Evolutionary conservation across 2,329 filamentous ascomycete genomes (phyloP), one percentile per base, ranked within the genome.

Genomic region (Xylariales sp.): DNA sequence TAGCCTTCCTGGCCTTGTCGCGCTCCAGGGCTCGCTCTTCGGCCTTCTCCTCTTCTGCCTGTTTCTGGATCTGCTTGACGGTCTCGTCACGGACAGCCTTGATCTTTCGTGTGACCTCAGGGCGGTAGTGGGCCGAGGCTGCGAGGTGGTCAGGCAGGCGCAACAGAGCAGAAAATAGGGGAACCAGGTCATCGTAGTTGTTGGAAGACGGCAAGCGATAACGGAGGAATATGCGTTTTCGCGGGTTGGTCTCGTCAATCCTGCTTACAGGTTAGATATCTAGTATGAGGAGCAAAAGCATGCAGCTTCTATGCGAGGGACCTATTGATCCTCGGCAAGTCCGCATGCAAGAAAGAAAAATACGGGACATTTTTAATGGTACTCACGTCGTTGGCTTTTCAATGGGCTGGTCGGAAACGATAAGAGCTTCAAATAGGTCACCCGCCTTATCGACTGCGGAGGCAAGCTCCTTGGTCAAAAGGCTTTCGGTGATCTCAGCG

Each of bases 381-480:
- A 69, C 80, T 66, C 71, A 91, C 87, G 82, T 94, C 56, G 71
- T 76, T 39, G 93, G 93, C 66, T 88, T 89, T 51, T 96, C 88
- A 37, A 81, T 67, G 24, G 91, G 89, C 66, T 96, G 89, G 60
- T 98, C 93, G 15, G 83, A 85, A 36, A 97, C 72, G 54, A 98
- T 85, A 43, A 98, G 65, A 53, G 90, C 91, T 61, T 97, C 88
- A 48, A 95, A 81, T 33, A 78, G 64, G 44, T 91, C 84, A 20
- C 91, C 91, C 5, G 88, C 88, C 37, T 83, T 66, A 54, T 85
- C 76, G 47, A 95, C 72, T 13, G 87, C 89, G 54, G 85, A 78
- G 62, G 88, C 76, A 25, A 98, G 74, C 53, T 97, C 91, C n/a
- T 85, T 76, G 4, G 88, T 95, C 35, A 98, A 76, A 49, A 98